A percentile compares a stretch with the other conserved stretches of the same genome.
These are phyloP conservation scores for Termitomyces sp. DNA, from an alignment of 768 basidiomycete genomes.

Conservation along the genomic window DNA sequence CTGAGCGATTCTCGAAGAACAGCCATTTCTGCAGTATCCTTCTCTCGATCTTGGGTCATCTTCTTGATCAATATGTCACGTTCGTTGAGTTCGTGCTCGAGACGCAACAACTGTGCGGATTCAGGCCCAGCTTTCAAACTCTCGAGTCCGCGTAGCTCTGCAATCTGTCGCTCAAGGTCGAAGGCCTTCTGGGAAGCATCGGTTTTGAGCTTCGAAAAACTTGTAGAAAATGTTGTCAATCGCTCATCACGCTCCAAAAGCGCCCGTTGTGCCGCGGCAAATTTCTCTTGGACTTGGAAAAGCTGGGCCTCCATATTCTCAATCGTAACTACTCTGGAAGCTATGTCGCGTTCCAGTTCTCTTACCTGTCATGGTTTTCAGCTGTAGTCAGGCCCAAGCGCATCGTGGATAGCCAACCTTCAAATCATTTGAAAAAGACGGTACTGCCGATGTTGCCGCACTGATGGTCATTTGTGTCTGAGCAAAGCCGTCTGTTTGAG, in stretches of 20 bases:
- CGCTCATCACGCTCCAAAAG: conserved; percentile 21
- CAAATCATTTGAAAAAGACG: neutral
- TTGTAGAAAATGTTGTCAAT: conserved; percentile 17
- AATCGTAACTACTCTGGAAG: conserved; percentile 11
- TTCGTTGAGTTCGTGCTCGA: conserved; percentile 14
- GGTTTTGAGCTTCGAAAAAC: conserved; percentile 14
- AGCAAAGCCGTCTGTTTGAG: neutral
- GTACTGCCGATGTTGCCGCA: neutral
- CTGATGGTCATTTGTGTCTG: neutral
- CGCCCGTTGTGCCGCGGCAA: conserved; percentile 12
- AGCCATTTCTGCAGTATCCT: conserved; percentile 9
- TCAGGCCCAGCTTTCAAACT: conserved; percentile 13
- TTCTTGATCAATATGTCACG: conserved; percentile 7
- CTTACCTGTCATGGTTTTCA: conserved; percentile 9
- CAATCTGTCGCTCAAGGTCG: conserved; percentile 4
- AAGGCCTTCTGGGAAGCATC: conserved; percentile 9
- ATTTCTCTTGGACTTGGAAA: conserved; percentile 14
- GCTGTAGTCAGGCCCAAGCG: neutral
- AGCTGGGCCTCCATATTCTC: conserved; percentile 16
- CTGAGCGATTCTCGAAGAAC: conserved; percentile 9
- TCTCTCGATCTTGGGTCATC: conserved; percentile 10
- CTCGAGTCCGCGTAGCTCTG: conserved; percentile 8
- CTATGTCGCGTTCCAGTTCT: conserved; percentile 16
- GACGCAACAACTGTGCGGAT: conserved; percentile 7
- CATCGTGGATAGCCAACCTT: conserved; percentile 3